Base-by-base conservation (phyloP, 2,329 filamentous ascomycete genomes). In the Trichoderma cornu-damae region DNA sequence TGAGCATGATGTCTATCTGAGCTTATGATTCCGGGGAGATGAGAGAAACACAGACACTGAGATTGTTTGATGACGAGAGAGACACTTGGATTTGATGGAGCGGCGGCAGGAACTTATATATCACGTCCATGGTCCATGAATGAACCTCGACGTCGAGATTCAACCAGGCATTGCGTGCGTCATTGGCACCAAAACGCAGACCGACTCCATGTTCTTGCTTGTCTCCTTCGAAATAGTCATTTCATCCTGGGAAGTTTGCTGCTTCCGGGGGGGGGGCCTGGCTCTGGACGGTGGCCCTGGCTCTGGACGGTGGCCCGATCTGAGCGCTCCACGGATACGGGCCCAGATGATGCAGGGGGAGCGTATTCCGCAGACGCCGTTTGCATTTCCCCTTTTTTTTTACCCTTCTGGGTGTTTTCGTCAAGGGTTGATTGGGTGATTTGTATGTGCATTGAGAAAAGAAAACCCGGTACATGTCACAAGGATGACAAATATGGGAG, bases 1-100 rank as follows among this genome's bases (percentile, higher is more conserved):
- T 50, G 34, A 58, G 28, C 57, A 59, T 59, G 28, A 37, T 37
- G 34, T 28, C 1, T 0, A 83, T 84, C 0, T 62, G 86, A 24
- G 4, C 77, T 20, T 28, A 1, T 34, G 18, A 35, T 6, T 14
- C 7, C 8, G 20, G 28, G 20, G 7, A 9, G 12, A 2, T 8
- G 26, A 18, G 8, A 34, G 44, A 12, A 28, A n/a, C 3, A 9
- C 12, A 20, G 34, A 43, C 30, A 6, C 3, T 16, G 28, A 34
- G 49, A 26, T 4, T 34, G 49, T 20, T n/a, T 43, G 49, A 9
- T 18, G n/a, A 9, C 9, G 37, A 22, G 32, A 42, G 8, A 24
- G 37, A 43, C 5, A 6, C 7, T 43, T 22, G 4, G 12, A 20
- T 20, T 35, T 22, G 18, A 8, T 30, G 28, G 5, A 16, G 34